These are phyloP conservation scores for Ceratocystis papillata DNA, from an alignment of 2,329 filamentous ascomycete genomes.

Conservation along the genomic window DNA sequence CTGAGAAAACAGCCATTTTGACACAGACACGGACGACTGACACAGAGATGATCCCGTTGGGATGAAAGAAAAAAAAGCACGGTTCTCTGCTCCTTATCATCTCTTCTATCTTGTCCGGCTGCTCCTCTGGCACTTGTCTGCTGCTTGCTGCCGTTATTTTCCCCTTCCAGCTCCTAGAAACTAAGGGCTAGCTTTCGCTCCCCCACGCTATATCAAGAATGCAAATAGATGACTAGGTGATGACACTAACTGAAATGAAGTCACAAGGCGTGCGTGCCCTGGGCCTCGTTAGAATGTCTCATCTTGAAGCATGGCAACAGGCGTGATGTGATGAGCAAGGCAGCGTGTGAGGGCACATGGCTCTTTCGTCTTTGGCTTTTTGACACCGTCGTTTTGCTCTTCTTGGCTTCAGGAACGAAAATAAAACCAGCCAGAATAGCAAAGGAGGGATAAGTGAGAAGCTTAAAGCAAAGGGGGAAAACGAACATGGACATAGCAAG, in stretches of 20 bases:
- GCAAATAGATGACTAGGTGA: not conserved
- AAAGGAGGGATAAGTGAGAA: not conserved
- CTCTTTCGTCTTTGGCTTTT: too few relatives aligned
- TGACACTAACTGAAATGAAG: not conserved
- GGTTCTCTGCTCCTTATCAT: not conserved
- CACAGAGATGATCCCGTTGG: not conserved
- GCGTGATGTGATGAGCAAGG: not conserved
- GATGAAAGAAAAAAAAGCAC: not conserved
- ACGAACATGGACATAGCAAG: not conserved
- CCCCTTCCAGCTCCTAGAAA: not conserved
- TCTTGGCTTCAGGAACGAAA: too few relatives aligned
- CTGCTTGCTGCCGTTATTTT: not conserved
- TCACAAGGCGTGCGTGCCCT: not conserved
- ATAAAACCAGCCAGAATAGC: too few relatives aligned
- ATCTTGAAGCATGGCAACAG: not conserved
- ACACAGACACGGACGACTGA: not conserved
- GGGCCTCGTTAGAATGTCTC: constrained; percentile 1
- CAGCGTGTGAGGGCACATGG: too few relatives aligned
- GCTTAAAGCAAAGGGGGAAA: not conserved
- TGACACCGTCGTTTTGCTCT: too few relatives aligned
- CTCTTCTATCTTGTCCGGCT: not conserved
- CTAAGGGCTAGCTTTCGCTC: too few relatives aligned
- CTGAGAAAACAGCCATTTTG: not conserved
- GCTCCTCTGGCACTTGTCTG: not conserved
- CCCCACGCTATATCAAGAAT: too few relatives aligned